Evolutionary conservation across 441 rosid species (phyloP).

Genomic region (Adansonia madagascariensis): DNA sequence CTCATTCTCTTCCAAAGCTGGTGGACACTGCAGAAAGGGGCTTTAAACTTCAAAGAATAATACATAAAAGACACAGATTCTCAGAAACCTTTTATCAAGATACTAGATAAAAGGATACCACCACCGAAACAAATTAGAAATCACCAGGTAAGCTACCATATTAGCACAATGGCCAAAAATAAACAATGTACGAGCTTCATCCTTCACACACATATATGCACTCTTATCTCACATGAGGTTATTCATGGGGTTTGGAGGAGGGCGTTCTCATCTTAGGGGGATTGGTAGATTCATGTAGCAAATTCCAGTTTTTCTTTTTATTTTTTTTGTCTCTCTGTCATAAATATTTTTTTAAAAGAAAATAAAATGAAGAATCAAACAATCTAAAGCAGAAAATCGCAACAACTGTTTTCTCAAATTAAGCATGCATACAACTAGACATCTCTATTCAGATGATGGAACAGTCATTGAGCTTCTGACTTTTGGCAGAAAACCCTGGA

Average conservation of each 20-base stretch:
- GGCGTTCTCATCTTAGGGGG: not conserved
- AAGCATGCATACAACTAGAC: not conserved
- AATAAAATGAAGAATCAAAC: not conserved
- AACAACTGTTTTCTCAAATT: not conserved
- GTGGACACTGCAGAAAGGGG: slow-evolving; percentile 52
- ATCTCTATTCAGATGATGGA: not conserved
- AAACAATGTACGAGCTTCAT: not conserved
- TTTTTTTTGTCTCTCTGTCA: not conserved
- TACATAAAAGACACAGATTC: slow-evolving; percentile 17
- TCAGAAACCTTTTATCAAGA: slow-evolving; percentile 1
- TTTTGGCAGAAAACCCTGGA: not conserved
- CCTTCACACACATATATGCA: slow-evolving; percentile 5
- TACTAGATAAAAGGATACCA: not conserved
- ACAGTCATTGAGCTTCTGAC: not conserved
- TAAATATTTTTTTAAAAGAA: not conserved
- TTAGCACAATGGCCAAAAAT: not conserved
- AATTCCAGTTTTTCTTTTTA: not conserved
- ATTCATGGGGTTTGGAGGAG: not conserved
- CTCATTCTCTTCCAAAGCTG: slow-evolving; percentile 48
- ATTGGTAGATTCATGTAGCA: not conserved
- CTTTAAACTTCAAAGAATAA: slow-evolving; percentile 28
- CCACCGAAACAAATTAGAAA: slow-evolving; percentile 14
- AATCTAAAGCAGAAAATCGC: not conserved
- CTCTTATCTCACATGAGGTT: not conserved
- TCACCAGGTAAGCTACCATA: slow-evolving; percentile 1